phyloP scores from a whole-genome alignment of 2,329 filamentous ascomycete genomes.

The Exserohilum rostratum region DNA sequence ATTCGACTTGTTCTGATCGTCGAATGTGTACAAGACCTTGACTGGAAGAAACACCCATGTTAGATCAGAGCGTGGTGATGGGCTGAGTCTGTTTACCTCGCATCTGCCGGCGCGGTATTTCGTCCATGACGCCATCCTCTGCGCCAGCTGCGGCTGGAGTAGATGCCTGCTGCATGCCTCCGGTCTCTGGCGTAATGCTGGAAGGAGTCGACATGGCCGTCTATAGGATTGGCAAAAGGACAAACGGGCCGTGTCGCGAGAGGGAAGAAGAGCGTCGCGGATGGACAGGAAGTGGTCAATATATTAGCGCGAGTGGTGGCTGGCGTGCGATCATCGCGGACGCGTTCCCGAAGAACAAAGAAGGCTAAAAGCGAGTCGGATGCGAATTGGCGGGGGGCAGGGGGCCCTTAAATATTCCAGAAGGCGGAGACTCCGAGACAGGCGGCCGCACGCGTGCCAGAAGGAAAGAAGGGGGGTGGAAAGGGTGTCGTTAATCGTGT shows the following conservation, averaged over 20 bases:
- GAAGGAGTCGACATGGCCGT: constrained; percentile 45
- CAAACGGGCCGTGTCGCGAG: constrained; percentile 26
- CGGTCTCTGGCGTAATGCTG: constrained; percentile 25
- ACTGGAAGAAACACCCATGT: constrained; percentile 61
- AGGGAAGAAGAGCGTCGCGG: constrained; percentile 20
- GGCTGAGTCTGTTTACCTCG: constrained; percentile 48
- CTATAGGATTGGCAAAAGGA: constrained; percentile 21
- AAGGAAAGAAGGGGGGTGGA: constrained; percentile 20
- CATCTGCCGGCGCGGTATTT: constrained; percentile 53
- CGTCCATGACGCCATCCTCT: constrained; percentile 34
- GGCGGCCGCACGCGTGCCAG: constrained; percentile 23
- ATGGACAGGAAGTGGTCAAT: constrained; percentile 35
- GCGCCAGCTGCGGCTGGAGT: constrained; percentile 26
- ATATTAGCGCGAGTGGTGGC: constrained; percentile 41
- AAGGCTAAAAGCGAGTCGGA: constrained; percentile 12
- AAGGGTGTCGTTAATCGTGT: constrained; percentile 16
- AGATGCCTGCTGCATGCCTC: constrained; percentile 29
- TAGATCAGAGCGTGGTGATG: constrained; percentile 19
- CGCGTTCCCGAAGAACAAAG: constrained; percentile 36
- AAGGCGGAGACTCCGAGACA: constrained; percentile 8
- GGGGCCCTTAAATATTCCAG: constrained; percentile 5
- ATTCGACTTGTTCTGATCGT: constrained; percentile 84
- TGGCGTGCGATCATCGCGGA: constrained; percentile 46
- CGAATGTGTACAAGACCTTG: constrained; percentile 96
- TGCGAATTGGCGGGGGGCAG: constrained; percentile 16